Evolutionary conservation across 2,329 filamentous ascomycete genomes (phyloP).

Genomic region (Rutstroemia sp.): DNA sequence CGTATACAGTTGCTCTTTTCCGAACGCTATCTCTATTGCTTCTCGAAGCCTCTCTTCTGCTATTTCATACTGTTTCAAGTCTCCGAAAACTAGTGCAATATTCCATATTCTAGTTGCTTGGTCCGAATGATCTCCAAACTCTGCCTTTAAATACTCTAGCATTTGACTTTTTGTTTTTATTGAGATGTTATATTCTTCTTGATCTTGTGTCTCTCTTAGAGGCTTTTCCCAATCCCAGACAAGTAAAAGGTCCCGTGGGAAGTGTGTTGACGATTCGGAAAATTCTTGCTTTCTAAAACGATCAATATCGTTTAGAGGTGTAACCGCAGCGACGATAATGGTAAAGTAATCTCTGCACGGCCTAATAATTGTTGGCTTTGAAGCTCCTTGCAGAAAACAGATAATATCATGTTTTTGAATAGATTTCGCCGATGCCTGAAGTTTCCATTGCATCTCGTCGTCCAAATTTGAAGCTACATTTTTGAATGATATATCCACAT

Average conservation of each 20-base stretch:
- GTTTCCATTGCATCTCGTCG: not conserved
- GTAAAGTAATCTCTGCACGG: not conserved
- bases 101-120: not conserved
- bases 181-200: not conserved
- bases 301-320: not conserved
- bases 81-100: too few species aligned
- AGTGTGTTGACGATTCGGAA: not conserved
- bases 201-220: not conserved
- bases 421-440: not conserved
- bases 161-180: not conserved
- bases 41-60: too few species aligned
- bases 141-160: not conserved
- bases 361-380: not conserved
- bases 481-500: not conserved
- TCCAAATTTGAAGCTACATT: fast-evolving
- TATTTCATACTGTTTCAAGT: too few species aligned
- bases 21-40: too few species aligned
- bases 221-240: not conserved
- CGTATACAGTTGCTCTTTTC: too few species aligned
- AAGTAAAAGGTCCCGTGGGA: not conserved
- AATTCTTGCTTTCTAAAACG: too few species aligned
- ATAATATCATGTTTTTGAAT: not conserved
- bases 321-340: not conserved
- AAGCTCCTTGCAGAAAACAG: not conserved
- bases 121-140: not conserved